Evolutionary conservation across 2,329 filamentous ascomycete species (phyloP).

Genomic region (Colletotrichum phormii): DNA sequence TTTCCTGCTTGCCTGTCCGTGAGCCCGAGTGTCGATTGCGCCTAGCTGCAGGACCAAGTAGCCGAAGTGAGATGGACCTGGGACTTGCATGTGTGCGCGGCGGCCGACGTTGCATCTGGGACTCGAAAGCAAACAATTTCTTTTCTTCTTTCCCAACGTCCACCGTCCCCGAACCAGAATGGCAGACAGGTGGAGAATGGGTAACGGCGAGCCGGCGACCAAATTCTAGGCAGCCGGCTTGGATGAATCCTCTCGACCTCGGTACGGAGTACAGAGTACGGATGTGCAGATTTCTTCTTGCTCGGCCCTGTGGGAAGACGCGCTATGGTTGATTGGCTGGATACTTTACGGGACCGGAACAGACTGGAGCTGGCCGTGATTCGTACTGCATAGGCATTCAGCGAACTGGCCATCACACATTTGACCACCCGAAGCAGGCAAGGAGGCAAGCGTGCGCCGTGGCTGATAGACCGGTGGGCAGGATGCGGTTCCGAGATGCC

Average conservation of each 20-base stretch:
- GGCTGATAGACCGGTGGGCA: conserved; percentile 1
- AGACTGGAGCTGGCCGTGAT: not conserved
- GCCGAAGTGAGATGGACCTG: not conserved
- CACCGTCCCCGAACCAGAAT: conserved; percentile 1
- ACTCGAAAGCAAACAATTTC: conserved; percentile 10
- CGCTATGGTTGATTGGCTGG: not conserved
- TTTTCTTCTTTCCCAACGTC: not conserved
- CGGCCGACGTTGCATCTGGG: conserved; percentile 23
- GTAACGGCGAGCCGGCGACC: not conserved
- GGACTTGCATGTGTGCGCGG: not conserved
- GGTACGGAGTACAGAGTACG: not conserved
- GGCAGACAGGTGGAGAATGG: not conserved
- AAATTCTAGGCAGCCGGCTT: conserved; percentile 1
- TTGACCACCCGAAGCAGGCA: not conserved
- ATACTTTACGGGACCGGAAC: not conserved
- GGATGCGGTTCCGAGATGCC: conserved; percentile 5
- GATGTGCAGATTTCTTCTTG: not conserved
- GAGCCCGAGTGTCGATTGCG: not conserved
- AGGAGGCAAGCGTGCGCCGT: not conserved
- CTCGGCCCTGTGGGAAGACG: not conserved
- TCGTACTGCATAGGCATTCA: not conserved
- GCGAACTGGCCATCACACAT: not conserved
- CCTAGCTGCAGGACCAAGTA: conserved; percentile 8
- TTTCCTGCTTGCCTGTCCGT: conserved; percentile 1
- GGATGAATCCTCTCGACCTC: conserved; percentile 3